These are phyloP conservation scores for Quercus phellos DNA, from an alignment of 331 rosid species.

Conservation along the genomic window DNA sequence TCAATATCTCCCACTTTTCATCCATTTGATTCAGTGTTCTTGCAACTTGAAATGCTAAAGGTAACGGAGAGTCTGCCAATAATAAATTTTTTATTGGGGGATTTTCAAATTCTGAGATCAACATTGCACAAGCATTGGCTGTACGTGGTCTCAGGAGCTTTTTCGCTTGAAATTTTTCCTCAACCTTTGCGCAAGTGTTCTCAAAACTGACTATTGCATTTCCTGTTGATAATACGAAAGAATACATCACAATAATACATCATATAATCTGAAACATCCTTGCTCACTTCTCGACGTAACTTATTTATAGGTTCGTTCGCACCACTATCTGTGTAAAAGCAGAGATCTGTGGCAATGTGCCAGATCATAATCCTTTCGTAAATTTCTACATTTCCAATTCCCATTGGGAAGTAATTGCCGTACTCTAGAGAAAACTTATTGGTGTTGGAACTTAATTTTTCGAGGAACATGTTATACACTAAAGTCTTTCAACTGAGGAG, in stretches of 20 bases:
- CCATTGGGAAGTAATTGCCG: not conserved
- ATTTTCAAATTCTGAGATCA: too few relatives aligned
- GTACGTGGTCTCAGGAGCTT: too few relatives aligned
- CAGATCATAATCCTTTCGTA: not conserved
- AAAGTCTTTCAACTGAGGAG: not conserved
- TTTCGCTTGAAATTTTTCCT: too few relatives aligned
- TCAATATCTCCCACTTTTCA: too few relatives aligned
- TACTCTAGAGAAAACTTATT: too few relatives aligned
- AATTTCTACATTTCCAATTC: not conserved
- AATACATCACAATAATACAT: not conserved
- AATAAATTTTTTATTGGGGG: too few relatives aligned
- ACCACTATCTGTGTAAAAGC: not conserved
- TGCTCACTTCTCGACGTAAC: not conserved
- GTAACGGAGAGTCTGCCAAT: not conserved
- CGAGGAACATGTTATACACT: not conserved
- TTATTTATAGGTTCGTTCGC: too few relatives aligned
- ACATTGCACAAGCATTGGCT: too few relatives aligned
- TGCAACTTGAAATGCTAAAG: not conserved
- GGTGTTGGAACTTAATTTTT: too few relatives aligned
- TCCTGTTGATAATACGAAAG: not conserved
- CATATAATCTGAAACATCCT: conserved; percentile 5
- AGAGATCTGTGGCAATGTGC: conserved; percentile 2
- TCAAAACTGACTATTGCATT: not conserved
- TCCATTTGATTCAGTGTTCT: too few relatives aligned
- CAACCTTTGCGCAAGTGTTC: not conserved